phyloP scores from a whole-genome alignment of 805 yeast genomes.

The Ogataea glucozyma region DNA sequence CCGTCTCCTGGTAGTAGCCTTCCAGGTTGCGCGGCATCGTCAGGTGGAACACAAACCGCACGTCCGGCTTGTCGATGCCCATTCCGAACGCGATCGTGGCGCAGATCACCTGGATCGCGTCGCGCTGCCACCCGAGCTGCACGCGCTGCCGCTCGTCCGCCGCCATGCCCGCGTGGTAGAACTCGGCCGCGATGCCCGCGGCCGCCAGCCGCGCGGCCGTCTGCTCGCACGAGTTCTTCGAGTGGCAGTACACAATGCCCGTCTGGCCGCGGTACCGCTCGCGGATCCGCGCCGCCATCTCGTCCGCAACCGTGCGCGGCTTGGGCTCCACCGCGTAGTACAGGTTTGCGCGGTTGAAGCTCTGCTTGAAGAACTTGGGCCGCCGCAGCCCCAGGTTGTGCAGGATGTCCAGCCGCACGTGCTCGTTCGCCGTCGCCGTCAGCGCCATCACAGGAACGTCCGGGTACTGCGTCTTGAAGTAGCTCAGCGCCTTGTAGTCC shows the following conservation, averaged over 20 bases:
- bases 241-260: constrained; percentile 93
- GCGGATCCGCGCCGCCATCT: constrained; percentile 57
- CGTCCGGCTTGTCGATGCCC: constrained; percentile 98
- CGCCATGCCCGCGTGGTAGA: constrained; percentile 94
- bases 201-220: constrained; percentile 60
- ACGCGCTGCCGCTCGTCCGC: constrained; percentile 68
- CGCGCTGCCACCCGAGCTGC: constrained; percentile 83
- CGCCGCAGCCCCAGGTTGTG: constrained; percentile 66
- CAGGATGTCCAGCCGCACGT: constrained; percentile 81
- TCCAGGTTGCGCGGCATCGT: constrained; percentile 89
- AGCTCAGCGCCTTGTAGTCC: constrained; percentile 80
- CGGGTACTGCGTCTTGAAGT: constrained; percentile 73
- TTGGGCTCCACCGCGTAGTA: constrained; percentile 77
- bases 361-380: constrained; percentile 75
- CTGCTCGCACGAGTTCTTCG: constrained; percentile 84
- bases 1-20: constrained; percentile 97
- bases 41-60: constrained; percentile 84
- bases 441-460: constrained; percentile 90
- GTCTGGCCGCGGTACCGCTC: constrained; percentile 55
- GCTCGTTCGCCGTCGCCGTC: constrained; percentile 95
- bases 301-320: constrained; percentile 52
- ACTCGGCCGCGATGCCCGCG: constrained; percentile 67
- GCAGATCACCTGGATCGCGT: constrained; percentile 74
- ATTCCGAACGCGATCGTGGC: constrained; percentile 99
- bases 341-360: constrained; percentile 87